Evolutionary conservation across 129 eudicot species (phyloP), one percentile per base, ranked within the genome.

Genomic region (Gnaphalium uliginosum): DNA sequence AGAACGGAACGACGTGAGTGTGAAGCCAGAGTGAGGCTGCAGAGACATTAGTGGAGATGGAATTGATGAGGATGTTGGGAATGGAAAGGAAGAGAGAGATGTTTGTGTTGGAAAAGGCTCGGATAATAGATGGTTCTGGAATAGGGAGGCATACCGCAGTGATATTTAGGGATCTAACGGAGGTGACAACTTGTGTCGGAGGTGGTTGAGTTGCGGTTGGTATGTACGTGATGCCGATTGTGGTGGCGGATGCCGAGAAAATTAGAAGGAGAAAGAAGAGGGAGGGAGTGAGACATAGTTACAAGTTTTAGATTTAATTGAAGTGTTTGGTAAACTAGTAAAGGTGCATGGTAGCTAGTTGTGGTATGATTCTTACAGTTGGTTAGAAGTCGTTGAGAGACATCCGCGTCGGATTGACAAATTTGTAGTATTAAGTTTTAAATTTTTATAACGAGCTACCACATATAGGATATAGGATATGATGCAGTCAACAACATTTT

Each of bases 1-100:
- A 80, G 87, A 81, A 87, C 14, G 93, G 96, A 50, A 92, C 82
- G 73, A 92, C 90, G 78, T 83, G 87, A 66, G 78, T 29, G 83
- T 75, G 76, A 67, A 92, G 89, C 88, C 90, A 92, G 48, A 67
- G 59, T 18, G 67, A 27, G 71, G 97, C 92, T 77, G 85, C 37
- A 77, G 97, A 85, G 78, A 80, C 75, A 46, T 87, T 89, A 68
- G 80, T 25, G 81, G 97, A 83, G 83, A 92, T n/a, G n/a, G n/a
- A n/a, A n/a, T 87, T 72, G 68, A 76, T 50, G 59, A 67, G 81
- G 43, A 48, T 15, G 81, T 76, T 76, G 0, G 81, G 75, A 54
- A 76, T 68, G 68, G 81, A 33, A 24, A 77, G 68, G 30, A 67
- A 57, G 39, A 77, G 56, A 37, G 75, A 67, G 66, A 77, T 77